Conservation (phyloP, 1,139 yeast genomes). For the Geotrichum aggregatum region DNA sequence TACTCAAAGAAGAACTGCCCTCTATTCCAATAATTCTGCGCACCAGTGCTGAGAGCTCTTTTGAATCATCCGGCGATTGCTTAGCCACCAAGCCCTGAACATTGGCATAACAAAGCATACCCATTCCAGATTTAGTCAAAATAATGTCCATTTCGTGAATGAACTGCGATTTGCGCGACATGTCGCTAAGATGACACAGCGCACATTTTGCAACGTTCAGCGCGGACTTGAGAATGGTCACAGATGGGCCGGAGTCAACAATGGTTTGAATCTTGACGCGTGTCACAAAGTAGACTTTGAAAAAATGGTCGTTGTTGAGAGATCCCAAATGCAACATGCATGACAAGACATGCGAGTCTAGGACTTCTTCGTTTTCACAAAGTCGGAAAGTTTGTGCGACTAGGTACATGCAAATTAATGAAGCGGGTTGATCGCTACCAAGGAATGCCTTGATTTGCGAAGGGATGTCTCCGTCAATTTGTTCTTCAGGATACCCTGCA, state of each 20-base stretch:
- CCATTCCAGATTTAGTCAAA: slow-evolving; percentile 12
- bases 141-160: slow-evolving; percentile 12
- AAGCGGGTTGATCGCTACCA: slow-evolving; percentile 41
- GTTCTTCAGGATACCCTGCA: slow-evolving; percentile 45
- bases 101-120: not conserved
- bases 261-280: slow-evolving; percentile 18
- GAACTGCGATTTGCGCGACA: slow-evolving; percentile 3
- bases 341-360: slow-evolving; percentile 52
- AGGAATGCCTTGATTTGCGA: slow-evolving; percentile 47
- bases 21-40: not conserved
- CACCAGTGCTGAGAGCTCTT: not conserved
- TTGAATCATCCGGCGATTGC: not conserved
- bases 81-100: not conserved
- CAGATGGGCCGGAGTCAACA: slow-evolving; percentile 16
- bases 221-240: slow-evolving; percentile 16
- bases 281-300: slow-evolving; percentile 16
- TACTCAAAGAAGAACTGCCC: not conserved
- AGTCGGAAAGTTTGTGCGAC: slow-evolving; percentile 53
- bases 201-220: slow-evolving; percentile 19
- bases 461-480: slow-evolving; percentile 30
- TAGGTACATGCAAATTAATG: slow-evolving; percentile 50
- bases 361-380: slow-evolving; percentile 47
- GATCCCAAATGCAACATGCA: slow-evolving; percentile 47
- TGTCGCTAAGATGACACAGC: slow-evolving; percentile 12
- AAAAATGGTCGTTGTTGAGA: slow-evolving; percentile 14